These are phyloP conservation scores for Candida sp. DNA, from an alignment of 1,139 yeast species.

Conservation along the genomic window DNA sequence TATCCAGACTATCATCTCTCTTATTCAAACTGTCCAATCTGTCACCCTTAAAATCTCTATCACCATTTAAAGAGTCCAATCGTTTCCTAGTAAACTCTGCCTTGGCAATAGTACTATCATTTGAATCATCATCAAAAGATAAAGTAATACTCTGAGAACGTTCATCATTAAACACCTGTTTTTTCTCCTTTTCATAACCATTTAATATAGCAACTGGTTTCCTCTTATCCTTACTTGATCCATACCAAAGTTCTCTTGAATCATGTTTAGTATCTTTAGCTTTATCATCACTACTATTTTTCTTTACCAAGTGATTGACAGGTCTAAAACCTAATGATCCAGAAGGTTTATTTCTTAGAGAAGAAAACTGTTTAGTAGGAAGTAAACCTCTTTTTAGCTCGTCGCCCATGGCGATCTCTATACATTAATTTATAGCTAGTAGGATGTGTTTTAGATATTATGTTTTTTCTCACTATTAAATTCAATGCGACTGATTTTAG, in stretches of 20 bases:
- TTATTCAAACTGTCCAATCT: slow-evolving; percentile 1
- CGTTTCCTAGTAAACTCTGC: slow-evolving; percentile 1
- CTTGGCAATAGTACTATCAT: background rate
- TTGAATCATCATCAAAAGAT: too few relatives aligned
- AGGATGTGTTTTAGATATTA: background rate
- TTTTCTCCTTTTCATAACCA: too few relatives aligned
- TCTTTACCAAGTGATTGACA: too few relatives aligned
- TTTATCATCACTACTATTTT: too few relatives aligned
- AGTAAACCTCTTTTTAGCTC: slow-evolving; percentile 1
- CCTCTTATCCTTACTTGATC: background rate
- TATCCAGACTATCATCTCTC: too few relatives aligned
- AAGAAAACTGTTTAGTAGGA: slow-evolving; percentile 5
- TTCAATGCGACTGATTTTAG: too few relatives aligned
- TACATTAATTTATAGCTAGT: background rate
- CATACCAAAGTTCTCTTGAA: too few relatives aligned
- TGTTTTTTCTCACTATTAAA: background rate
- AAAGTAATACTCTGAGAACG: too few relatives aligned
- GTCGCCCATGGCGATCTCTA: slow-evolving; percentile 8
- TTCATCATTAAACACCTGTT: too few relatives aligned
- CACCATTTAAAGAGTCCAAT: background rate
- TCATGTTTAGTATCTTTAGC: too few relatives aligned
- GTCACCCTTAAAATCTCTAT: too few relatives aligned
- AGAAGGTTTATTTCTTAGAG: slow-evolving; percentile 4
- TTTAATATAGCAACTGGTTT: background rate
- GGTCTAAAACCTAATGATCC: background rate